Evolutionary conservation across 2,329 filamentous ascomycete species (phyloP).

Genomic region (Aschersonia sp.): DNA sequence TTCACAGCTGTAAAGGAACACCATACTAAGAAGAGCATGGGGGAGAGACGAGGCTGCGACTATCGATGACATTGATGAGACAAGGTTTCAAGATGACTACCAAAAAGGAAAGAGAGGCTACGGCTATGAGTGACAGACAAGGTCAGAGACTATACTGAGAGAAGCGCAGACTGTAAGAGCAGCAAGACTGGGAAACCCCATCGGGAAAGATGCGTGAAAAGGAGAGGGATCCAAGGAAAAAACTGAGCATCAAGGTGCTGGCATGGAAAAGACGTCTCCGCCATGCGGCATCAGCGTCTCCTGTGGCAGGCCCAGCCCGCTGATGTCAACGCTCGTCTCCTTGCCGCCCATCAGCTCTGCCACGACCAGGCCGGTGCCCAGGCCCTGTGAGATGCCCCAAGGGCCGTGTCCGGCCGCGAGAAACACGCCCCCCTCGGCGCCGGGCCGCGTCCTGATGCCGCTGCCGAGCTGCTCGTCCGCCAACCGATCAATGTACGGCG

Average conservation of each 20-base stretch:
- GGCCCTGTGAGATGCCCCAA: constrained; percentile 52
- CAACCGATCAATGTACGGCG: constrained; percentile 47
- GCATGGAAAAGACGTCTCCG: not conserved
- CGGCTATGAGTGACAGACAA: too few relatives aligned
- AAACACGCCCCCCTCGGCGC: constrained; percentile 47
- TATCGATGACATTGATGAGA: too few relatives aligned
- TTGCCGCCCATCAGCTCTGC: constrained; percentile 53
- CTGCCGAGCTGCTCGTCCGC: constrained; percentile 39
- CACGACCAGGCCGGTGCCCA: constrained; percentile 58
- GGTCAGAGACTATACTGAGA: too few relatives aligned
- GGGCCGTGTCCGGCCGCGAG: constrained; percentile 60
- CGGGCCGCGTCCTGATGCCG: constrained; percentile 24
- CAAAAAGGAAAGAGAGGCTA: too few relatives aligned
- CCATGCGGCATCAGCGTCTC: not conserved
- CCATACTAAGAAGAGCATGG: too few relatives aligned
- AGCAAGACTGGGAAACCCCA: too few relatives aligned
- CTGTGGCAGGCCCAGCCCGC: constrained; percentile 1
- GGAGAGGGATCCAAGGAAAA: not conserved
- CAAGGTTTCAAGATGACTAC: too few relatives aligned
- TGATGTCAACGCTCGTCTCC: constrained; percentile 42
- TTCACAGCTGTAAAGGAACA: too few relatives aligned
- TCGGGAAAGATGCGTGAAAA: too few relatives aligned
- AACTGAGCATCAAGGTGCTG: not conserved
- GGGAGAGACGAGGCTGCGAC: too few relatives aligned
- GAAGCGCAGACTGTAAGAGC: too few relatives aligned